A percentile compares a stretch with the other conserved stretches of the same genome.
Conservation (phyloP, 768 basidiomycete species). For the Vararia minispora region DNA sequence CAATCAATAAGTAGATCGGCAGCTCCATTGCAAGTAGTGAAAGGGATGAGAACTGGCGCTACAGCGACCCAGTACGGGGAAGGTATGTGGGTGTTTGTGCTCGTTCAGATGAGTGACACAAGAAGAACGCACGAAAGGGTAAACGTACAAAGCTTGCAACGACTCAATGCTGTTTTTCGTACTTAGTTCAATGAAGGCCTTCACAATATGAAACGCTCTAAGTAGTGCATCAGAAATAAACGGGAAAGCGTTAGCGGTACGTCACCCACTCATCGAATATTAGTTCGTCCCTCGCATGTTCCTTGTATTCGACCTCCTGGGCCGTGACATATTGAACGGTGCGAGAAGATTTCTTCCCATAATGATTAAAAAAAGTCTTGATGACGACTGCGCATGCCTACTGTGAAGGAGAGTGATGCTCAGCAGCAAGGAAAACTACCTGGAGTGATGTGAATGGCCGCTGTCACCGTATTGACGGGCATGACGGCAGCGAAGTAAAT, state of each 20-base stretch:
- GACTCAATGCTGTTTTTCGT: slow-evolving; percentile 61
- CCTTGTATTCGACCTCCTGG: slow-evolving; percentile 22
- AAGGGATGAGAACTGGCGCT: slow-evolving; percentile 44
- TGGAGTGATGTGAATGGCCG: slow-evolving; percentile 43
- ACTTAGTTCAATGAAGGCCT: slow-evolving; percentile 57
- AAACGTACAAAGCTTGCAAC: slow-evolving; percentile 49
- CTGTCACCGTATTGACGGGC: slow-evolving; percentile 44
- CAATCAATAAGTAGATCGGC: slow-evolving; percentile 61
- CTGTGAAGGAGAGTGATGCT: background rate
- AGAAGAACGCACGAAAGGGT: background rate
- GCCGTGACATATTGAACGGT: slow-evolving; percentile 16
- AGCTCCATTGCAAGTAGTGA: slow-evolving; percentile 43
- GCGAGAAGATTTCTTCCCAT: slow-evolving; percentile 29
- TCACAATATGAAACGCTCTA: slow-evolving; percentile 62
- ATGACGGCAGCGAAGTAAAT: too few species aligned
- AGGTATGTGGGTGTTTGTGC: slow-evolving; percentile 61
- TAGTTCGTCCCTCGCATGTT: slow-evolving; percentile 46
- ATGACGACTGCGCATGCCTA: slow-evolving; percentile 32
- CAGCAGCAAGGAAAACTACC: slow-evolving; percentile 21
- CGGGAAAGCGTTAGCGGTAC: background rate
- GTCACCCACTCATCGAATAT: slow-evolving; percentile 54
- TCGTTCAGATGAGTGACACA: slow-evolving; percentile 12
- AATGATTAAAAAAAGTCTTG: slow-evolving; percentile 40
- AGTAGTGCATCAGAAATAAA: background rate
- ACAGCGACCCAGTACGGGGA: slow-evolving; percentile 57